Conservation (phyloP, 192 early-diverging fungal genomes). For the Bifiguratus adelaidae region DNA sequence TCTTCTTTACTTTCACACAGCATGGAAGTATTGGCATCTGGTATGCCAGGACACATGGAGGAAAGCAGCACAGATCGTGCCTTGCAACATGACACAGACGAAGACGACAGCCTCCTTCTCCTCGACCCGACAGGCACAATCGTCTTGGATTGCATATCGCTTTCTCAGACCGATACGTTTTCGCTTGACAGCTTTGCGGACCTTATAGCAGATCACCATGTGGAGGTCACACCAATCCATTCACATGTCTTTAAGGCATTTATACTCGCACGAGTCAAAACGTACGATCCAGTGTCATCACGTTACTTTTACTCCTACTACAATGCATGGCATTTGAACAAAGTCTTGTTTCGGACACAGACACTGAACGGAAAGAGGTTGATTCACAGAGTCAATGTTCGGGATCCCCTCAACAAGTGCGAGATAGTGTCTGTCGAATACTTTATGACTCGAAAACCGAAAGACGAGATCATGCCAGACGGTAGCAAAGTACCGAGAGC, state of each 20-base stretch:
- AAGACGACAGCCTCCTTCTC: background rate
- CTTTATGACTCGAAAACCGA: too few relatives aligned
- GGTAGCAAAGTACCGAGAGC: too few relatives aligned
- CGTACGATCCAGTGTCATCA: background rate
- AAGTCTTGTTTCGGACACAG: constrained; percentile 1
- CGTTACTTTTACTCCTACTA: constrained; percentile 4
- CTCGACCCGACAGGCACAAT: background rate
- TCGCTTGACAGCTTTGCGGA: background rate
- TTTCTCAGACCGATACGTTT: constrained; percentile 1
- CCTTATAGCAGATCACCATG: background rate
- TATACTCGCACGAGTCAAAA: constrained; percentile 1
- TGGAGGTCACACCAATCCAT: background rate
- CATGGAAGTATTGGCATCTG: too few relatives aligned
- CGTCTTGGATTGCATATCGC: background rate
- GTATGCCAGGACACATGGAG: too few relatives aligned
- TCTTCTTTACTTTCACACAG: too few relatives aligned
- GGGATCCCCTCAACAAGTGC: background rate
- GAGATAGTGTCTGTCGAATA: constrained; percentile 2
- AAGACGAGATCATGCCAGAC: too few relatives aligned
- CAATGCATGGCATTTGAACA: constrained; percentile 4
- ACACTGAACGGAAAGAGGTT: background rate
- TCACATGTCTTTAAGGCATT: background rate
- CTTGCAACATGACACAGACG: too few relatives aligned
- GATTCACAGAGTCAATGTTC: background rate
- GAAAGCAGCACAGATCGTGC: too few relatives aligned